These are phyloP conservation scores for Amanita pallidorosea DNA, from an alignment of 768 basidiomycete genomes.

Conservation along the genomic window DNA sequence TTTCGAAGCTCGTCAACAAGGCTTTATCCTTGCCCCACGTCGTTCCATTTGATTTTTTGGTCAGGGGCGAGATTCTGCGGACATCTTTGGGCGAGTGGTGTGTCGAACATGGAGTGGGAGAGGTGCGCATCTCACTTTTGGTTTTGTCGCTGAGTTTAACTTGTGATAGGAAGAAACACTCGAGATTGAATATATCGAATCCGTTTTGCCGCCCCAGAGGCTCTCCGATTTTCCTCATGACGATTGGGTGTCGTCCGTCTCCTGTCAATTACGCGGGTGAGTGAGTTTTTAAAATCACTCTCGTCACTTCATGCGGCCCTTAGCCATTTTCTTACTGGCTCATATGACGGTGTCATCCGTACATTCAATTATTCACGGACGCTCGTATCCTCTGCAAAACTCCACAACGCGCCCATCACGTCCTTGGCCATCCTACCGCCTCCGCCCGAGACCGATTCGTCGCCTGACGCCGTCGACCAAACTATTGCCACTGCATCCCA, in stretches of 20 bases:
- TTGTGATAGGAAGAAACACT: conserved; percentile 70
- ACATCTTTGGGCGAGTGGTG: conserved; percentile 69
- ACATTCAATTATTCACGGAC: conserved; percentile 64
- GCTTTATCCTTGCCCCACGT: conserved; percentile 65
- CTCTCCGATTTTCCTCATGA: conserved; percentile 75
- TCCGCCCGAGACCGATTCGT: conserved; percentile 2
- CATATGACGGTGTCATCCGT: conserved; percentile 73
- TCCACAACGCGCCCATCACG: conserved; percentile 60
- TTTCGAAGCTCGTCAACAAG: conserved; percentile 95
- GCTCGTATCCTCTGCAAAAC: conserved; percentile 32
- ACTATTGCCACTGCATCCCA: conserved; percentile 66
- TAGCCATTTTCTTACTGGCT: conserved; percentile 66
- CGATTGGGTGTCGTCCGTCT: conserved; percentile 88
- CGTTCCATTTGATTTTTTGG: conserved; percentile 88
- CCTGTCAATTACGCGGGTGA: conserved; percentile 47
- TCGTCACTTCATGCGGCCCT: not conserved
- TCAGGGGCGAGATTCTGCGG: conserved; percentile 73
- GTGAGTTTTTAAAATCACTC: not conserved
- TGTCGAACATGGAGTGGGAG: conserved; percentile 53
- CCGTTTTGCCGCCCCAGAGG: conserved; percentile 76
- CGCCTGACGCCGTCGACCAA: conserved; percentile 15
- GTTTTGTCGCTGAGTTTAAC: not conserved
- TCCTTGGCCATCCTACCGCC: conserved; percentile 41
- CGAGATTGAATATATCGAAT: conserved; percentile 88
- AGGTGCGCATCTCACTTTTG: conserved; percentile 32